Percentiles rank a stretch among this genome's conserved stretches.
These are phyloP conservation scores for Kodamaea restingae DNA, from an alignment of 805 yeast species.

Conservation along the genomic window DNA sequence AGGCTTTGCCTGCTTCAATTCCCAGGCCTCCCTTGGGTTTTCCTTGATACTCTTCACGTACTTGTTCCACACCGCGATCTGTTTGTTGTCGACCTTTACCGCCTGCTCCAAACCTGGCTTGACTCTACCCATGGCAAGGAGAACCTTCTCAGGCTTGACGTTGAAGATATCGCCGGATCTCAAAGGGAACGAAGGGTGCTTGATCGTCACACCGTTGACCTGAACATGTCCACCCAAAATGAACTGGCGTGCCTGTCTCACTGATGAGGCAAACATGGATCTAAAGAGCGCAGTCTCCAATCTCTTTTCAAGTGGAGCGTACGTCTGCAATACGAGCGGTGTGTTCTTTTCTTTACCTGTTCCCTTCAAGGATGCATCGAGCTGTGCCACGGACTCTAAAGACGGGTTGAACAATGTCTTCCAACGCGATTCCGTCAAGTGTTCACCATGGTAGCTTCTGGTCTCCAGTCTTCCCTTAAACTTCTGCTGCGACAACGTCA, in stretches of 20 bases:
- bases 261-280: conserved; percentile 87
- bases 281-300: conserved; percentile 88
- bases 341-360: conserved; percentile 49
- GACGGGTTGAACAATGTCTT: conserved; percentile 64
- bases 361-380: conserved; percentile 75
- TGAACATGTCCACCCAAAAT: conserved; percentile 74
- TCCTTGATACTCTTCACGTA: conserved; percentile 57
- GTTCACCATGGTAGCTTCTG: conserved; percentile 94
- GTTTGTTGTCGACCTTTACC: conserved; percentile 64
- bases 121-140: conserved; percentile 76
- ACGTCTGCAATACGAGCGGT: conserved; percentile 86
- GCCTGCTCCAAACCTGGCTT: conserved; percentile 76
- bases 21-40: conserved; percentile 57
- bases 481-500: conserved; percentile 85
- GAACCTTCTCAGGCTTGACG: conserved; percentile 81
- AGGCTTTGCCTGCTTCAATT: conserved; percentile 41
- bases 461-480: conserved; percentile 90
- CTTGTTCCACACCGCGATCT: conserved; percentile 71
- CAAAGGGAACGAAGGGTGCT: conserved; percentile 74
- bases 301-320: conserved; percentile 81
- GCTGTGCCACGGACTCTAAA: conserved; percentile 81
- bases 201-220: conserved; percentile 78
- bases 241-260: conserved; percentile 90
- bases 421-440: conserved; percentile 79
- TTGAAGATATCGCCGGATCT: conserved; percentile 83